Evolutionary conservation across 163 green algal species (phyloP).

Genomic region (Coccomyxa subellipsoidea): DNA sequence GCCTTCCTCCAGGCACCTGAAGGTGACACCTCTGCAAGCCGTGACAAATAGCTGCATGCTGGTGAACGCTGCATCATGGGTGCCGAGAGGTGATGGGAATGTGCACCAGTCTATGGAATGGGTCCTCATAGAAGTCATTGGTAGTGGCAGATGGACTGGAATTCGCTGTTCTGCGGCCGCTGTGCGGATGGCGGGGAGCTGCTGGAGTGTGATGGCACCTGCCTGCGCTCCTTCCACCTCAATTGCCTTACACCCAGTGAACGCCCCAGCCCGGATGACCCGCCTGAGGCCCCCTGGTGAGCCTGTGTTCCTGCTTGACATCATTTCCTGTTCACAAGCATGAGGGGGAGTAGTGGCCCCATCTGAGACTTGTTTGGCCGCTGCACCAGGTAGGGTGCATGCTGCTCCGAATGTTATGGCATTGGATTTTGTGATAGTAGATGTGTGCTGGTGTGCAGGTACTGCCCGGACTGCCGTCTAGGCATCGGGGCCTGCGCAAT

Average conservation of each 20-base stretch:
- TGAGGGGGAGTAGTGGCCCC: too few species aligned
- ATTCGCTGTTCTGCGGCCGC: neutral
- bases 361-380: too few species aligned
- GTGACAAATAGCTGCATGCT: too few species aligned
- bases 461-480: neutral
- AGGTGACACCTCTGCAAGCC: neutral
- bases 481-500: neutral
- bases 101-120: neutral
- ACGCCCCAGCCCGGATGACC: neutral
- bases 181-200: neutral
- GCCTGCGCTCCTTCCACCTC: neutral
- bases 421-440: neutral
- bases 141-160: slow-evolving; percentile 7
- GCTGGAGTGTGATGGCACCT: slow-evolving; percentile 1
- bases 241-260: neutral
- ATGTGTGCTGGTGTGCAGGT: neutral
- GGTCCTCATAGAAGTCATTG: too few species aligned
- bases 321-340: too few species aligned
- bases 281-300: neutral
- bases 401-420: neutral
- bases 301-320: neutral
- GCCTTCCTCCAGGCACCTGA: neutral
- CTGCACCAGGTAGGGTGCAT: too few species aligned
- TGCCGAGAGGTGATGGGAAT: too few species aligned
- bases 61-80: too few species aligned